Base-by-base conservation (phyloP, 2,329 filamentous ascomycete species). In the Laburnicola sp. region DNA sequence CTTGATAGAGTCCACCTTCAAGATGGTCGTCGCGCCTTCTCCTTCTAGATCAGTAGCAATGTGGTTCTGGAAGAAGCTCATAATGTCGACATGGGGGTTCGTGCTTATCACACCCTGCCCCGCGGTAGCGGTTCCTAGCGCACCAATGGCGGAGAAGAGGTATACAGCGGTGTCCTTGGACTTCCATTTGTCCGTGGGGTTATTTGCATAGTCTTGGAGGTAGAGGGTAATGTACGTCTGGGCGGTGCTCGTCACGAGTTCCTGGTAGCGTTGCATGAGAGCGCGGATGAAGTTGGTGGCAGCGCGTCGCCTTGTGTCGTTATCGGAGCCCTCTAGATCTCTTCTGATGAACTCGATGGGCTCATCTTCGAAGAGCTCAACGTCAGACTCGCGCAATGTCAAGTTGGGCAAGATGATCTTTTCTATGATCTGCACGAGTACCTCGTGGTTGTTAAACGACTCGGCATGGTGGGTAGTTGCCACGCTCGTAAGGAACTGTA, bases 151-250 rank as follows among this genome's bases (percentile, higher is more conserved):
- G 32, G 94, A 86, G 79, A 95, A 99, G 11, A 99, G 84, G 68
- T 97, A 97, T 51, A 97, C 87, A n/a, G 94, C 94, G 0, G 93
- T 97, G 68, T 99, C 94, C 77, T 99, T 99, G 42, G 91, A 86
- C 74, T 95, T 96, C 94, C 94, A 99, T 71, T 96, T 91, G 16
- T 81, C 76, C 10, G 76, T 73, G 16, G 60, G 51, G 55, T 86
- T 80, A 72, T 88, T 88, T 48, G 85, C 82, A 65, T 91, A 91
- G 48, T 88, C 81, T 31, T 78, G 75, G 26, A 99, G 81, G 70
- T 95, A 96, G 72, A 92, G 88, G 55, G 87, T 83, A 64, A 95
- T 89, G 76, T 97, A 97, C 61, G 84, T 86, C 56, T 86, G 87
- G 22, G 96, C 92, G n/a, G 96, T 89, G 45, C 80, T 82, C 0